Evolutionary conservation across 1,139 yeast species (phyloP), one percentile per base, ranked within the genome.

Genomic region (Suhomyces choctaworum): DNA sequence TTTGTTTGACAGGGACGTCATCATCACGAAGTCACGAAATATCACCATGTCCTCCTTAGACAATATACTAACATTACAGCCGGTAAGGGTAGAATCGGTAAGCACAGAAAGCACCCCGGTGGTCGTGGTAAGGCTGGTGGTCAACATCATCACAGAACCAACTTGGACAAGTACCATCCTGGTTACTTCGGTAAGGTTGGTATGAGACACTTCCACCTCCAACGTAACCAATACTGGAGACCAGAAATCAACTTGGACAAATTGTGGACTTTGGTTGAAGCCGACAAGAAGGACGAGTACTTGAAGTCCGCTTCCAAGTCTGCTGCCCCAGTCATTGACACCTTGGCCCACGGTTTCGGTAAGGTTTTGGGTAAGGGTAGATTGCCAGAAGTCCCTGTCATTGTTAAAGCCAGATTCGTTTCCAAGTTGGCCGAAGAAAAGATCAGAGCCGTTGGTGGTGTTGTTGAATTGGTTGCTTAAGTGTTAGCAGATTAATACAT

Each of bases 111-210:
- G 95, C 92, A 85, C 67, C 97, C 98, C 62, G 98, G 98, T 92
- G 99, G 99, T 81, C 92, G 98, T 80, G 99, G 99, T 92, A 92
- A 80, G 94, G 99, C 99, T 73, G 99, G 99, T 90, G 99, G 99
- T 87, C 95, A 82, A 78, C 97, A 88, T 76, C 99, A 92, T 79
- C 98, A 94, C 96, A 89, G 97, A 87, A 89, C 92, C 73, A 89
- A 89, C 82, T 78, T 92, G 80, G 98, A 94, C 75, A 92, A 90
- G 78, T 94, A 86, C 96, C 99, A 94, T 76, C 98, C 98, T 66
- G 99, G 99, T 89, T 94, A 94, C 94, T 94, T 94, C 78, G 99
- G 99, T 86, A 94, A 94, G 82, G 97, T 94, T 72, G 99, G 99
- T 90, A 92, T 92, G 97, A 89, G 98, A 86, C 85, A 87, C 85